Percentiles rank a stretch among this genome's conserved stretches.
These are phyloP conservation scores for Neopestalotiopsis sp. DNA, from an alignment of 2,329 filamentous ascomycete species.

Conservation along the genomic window DNA sequence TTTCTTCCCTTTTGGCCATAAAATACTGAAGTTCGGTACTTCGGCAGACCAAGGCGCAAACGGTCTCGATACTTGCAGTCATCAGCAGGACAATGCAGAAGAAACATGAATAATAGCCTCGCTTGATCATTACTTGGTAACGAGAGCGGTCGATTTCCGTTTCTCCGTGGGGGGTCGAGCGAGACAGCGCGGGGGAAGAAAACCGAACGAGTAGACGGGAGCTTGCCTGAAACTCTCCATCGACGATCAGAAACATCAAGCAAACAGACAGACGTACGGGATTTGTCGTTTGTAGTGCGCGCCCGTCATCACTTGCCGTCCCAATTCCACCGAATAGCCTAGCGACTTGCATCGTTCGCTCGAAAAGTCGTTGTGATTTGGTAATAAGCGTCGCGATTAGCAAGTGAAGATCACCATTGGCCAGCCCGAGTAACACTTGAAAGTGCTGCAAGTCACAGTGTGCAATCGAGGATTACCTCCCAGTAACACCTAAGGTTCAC, in stretches of 20 bases:
- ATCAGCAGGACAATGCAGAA: background rate
- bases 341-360: background rate
- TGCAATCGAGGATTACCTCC: too few species aligned
- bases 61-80: background rate
- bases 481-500: too few species aligned
- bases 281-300: too few species aligned
- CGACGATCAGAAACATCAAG: background rate
- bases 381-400: background rate
- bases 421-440: too few species aligned
- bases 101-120: background rate
- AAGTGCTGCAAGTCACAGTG: too few species aligned
- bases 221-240: background rate
- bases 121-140: background rate
- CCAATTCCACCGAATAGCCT: background rate
- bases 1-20: too few species aligned
- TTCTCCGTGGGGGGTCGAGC: too few species aligned
- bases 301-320: too few species aligned
- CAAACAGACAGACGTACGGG: too few species aligned
- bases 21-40: background rate
- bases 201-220: background rate
- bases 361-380: background rate
- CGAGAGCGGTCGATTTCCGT: background rate
- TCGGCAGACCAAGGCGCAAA: background rate
- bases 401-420: background rate
- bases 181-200: too few species aligned